Conservation (phyloP, 495 filamentous ascomycete genomes). For the Barbatosphaeria neglecta region DNA sequence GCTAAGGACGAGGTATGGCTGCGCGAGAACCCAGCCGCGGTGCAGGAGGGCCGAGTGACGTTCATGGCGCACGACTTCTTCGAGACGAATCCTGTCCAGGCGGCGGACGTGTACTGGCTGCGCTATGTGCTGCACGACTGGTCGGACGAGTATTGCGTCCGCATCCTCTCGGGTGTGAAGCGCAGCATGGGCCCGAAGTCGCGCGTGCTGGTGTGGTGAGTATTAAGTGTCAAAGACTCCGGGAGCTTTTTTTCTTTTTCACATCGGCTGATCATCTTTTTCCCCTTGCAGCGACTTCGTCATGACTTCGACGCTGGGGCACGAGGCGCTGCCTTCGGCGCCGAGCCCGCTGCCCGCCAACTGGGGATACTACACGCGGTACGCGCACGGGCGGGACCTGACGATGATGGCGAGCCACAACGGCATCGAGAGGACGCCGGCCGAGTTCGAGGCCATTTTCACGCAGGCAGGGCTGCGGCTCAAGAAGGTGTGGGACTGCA, state of each 20-base stretch:
- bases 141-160: constrained; percentile 29
- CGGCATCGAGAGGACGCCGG: constrained; percentile 26
- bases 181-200: constrained; percentile 16
- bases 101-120: constrained; percentile 31
- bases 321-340: constrained; percentile 13
- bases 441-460: constrained; percentile 15
- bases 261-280: neutral
- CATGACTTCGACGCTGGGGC: constrained; percentile 26
- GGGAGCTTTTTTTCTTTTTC: neutral
- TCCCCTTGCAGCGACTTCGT: constrained; percentile 17
- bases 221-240: too few relatives aligned
- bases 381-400: constrained; percentile 23
- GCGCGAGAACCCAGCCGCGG: constrained; percentile 13
- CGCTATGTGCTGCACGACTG: constrained; percentile 30
- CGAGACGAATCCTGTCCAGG: constrained; percentile 20
- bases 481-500: constrained; percentile 19
- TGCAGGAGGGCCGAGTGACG: constrained; percentile 13
- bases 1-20: constrained; percentile 15
- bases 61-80: constrained; percentile 33
- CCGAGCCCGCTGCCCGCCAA: constrained; percentile 23
- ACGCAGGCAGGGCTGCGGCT: constrained; percentile 17
- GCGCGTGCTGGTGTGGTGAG: constrained; percentile 20
- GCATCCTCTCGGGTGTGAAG: constrained; percentile 20
- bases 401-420: constrained; percentile 26
- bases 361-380: constrained; percentile 19